Evolutionary conservation across 2,329 filamentous ascomycete species (phyloP), one percentile per base, ranked within the genome.

Genomic region (Falciphora oryzae): DNA sequence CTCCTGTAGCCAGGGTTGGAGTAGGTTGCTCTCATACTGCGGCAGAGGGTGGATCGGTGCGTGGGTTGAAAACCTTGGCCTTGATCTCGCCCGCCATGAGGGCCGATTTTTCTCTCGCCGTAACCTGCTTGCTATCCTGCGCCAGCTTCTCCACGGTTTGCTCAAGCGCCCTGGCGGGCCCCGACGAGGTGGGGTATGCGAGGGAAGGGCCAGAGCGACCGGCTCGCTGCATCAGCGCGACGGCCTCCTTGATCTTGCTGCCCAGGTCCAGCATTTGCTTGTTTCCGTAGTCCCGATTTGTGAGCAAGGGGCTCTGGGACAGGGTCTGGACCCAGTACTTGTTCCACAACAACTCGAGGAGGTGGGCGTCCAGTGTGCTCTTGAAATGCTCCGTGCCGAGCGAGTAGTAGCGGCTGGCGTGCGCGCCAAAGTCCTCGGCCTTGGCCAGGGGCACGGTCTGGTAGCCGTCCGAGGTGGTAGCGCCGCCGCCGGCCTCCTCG

Each of bases 311-410:
- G 70, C 88, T 95, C 71, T 96, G 92, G 38, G 92, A 96, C 27
- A 99, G 85, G 7, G 95, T 99, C 73, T 96, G 91, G 44, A 97
- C 93, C 95, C 93, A 97, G 81, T 99, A 99, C 77, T 98, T 98
- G 81, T 97, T 97, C 95, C 95, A 98, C 35, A 99, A 82, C 63
- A 92, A 84, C 72, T 96, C 92, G 6, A 99, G 82, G 29, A 99
- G 83, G 71, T 93, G 90, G 2, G 88, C 85, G 77, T 99, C 95
- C 32, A 99, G 88, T 0, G 90, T 90, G 68, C 91, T 95, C 80
- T 98, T 98, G 84, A 92, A 99, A 77, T 96, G 92, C 38, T 92
- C 92, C 18, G 98, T 91, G 67, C 96, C 91, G 7, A 99, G 84
- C 18, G 90, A 84, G 77, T 99, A 99, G 80, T 99, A 99, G 64